Base-by-base conservation (phyloP, 352 stramenopile species). In the Phytophthora fragariae region DNA sequence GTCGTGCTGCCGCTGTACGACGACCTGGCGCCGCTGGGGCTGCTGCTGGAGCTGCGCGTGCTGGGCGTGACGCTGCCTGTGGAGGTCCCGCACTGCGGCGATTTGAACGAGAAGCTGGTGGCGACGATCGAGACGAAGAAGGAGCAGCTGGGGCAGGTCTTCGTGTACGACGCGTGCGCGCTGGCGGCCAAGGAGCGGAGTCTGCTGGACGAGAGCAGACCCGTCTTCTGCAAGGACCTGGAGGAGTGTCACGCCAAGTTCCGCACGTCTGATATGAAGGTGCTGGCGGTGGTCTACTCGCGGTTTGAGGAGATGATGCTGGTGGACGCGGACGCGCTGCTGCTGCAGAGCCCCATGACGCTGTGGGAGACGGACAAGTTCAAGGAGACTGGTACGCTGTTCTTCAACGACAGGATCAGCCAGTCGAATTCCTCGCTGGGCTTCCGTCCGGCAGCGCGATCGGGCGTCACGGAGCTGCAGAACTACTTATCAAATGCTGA, bases 261-360 rank as follows among this genome's bases (percentile, higher is more conserved):
- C 64, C 73, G 79, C 15, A 64, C 64, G 12, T 80, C 67, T 46
- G 58, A 84, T 56, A 72, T 83, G 44, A 76, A 80, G 64, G 37
- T 84, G 19, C 58, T 82, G 14, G 74, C 57, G 14, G 33, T 89
- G 11, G 50, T 85, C 37, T 79, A 81, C 61, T 89, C 83, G 31
- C 60, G 64, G 11, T 89, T 91, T 57, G 69, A 88, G 39, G 77
- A 89, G 55, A 14, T 91, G 5, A 84, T 91, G 80, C 54, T 91
- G 1, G 8, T 91, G 31, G 83, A 89, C 41, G 80, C 80, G 11
- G 77, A 86, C 65, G 69, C 61, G 24, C 57, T 87, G 5, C 73
- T 88, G 63, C 72, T 91, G 54, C 66, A 79, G 47, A 80, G 69
- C 57, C 83, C 81, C 21, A 80, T 70, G 69, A 12, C 62, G 31